Evolutionary conservation across 441 rosid genomes (phyloP).

Genomic region (Codiaeum variegatum): DNA sequence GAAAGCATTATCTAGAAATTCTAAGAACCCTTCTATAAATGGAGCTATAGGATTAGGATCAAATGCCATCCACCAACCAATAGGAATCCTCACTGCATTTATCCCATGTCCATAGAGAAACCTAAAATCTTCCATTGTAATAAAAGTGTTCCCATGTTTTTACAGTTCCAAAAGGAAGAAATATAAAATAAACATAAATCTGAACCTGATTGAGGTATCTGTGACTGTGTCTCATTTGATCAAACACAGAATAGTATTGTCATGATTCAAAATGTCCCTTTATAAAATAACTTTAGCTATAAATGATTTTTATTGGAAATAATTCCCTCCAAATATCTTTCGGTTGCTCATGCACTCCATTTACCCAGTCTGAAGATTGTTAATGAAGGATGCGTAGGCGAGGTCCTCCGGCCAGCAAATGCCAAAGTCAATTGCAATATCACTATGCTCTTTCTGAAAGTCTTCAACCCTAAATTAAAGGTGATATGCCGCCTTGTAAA

Average conservation of each 20-base stretch:
- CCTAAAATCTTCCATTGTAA: constrained; percentile 54
- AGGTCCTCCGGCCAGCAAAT: too few species aligned
- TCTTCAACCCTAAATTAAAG: too few species aligned
- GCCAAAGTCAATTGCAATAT: too few species aligned
- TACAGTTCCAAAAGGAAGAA: constrained; percentile 30
- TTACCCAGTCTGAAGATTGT: too few species aligned
- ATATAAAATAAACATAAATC: not conserved
- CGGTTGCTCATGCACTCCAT: too few species aligned
- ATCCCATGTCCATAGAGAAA: constrained; percentile 59
- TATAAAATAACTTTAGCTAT: not conserved
- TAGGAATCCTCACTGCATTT: constrained; percentile 70
- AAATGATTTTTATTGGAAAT: not conserved
- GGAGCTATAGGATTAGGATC: constrained; percentile 76
- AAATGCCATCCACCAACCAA: constrained; percentile 83
- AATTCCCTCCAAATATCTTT: too few species aligned
- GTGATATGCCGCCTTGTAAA: too few species aligned
- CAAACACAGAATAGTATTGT: not conserved
- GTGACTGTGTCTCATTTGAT: not conserved
- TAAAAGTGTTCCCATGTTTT: constrained; percentile 57
- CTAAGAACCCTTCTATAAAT: constrained; percentile 57
- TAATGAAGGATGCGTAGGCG: too few species aligned
- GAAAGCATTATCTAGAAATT: constrained; percentile 72
- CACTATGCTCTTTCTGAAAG: too few species aligned
- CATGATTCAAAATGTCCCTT: not conserved
- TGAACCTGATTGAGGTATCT: not conserved